Percentiles rank a stretch among this genome's conserved stretches.
Conservation (phyloP, 73 alveolate genomes). For the Tetrahymena malaccensis region DNA sequence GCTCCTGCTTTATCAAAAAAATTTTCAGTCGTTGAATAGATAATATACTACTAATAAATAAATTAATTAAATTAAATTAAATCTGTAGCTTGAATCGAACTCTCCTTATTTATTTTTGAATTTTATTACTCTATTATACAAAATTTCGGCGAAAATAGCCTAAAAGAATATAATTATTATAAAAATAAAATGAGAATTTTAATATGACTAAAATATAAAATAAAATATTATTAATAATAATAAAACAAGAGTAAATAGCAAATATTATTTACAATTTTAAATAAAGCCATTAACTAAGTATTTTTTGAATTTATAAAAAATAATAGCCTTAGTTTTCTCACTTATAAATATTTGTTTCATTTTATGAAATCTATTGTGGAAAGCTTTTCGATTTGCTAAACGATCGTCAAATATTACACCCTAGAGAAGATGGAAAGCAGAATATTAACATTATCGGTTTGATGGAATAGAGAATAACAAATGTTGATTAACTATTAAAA, state of each 20-base stretch:
- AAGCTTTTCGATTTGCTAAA: constrained; percentile 96
- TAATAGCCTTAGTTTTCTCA: constrained; percentile 42
- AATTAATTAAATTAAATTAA: too few relatives aligned
- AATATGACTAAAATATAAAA: too few relatives aligned
- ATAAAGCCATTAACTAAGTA: neutral
- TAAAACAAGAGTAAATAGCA: too few relatives aligned
- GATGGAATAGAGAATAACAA: constrained; percentile 61
- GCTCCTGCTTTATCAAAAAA: neutral
- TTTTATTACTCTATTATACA: neutral
- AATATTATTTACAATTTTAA: neutral
- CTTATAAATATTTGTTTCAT: constrained; percentile 78
- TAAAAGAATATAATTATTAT: too few relatives aligned
- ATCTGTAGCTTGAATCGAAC: neutral
- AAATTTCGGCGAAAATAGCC: neutral
- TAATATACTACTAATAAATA: neutral
- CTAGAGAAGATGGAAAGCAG: constrained; percentile 98
- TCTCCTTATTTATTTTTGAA: neutral
- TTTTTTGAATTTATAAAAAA: neutral
- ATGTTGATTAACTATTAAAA: constrained; percentile 63
- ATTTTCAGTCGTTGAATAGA: neutral
- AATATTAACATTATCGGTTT: constrained; percentile 95
- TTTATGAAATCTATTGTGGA: constrained; percentile 99
- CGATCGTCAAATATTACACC: constrained; percentile 78
- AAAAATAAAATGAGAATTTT: too few relatives aligned
- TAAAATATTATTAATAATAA: too few relatives aligned